These are phyloP conservation scores for Lactarius akahatsu DNA, from an alignment of 768 basidiomycete species.

Conservation along the genomic window DNA sequence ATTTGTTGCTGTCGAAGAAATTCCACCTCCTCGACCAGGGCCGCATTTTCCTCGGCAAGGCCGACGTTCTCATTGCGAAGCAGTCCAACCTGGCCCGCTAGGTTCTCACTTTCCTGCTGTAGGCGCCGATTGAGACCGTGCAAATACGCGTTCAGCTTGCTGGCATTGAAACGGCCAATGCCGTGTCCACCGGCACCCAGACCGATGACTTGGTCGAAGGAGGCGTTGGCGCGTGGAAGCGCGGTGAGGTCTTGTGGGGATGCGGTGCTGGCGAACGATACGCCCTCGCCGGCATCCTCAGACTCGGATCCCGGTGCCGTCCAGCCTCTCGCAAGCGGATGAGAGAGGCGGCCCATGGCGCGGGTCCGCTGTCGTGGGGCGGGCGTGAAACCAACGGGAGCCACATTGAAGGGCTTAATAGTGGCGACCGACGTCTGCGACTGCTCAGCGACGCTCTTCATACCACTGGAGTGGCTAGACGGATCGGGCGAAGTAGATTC, in stretches of 20 bases:
- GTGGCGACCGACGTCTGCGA: constrained; percentile 35
- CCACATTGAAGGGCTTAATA: constrained; percentile 43
- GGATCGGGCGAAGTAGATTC: constrained; percentile 24
- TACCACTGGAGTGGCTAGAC: constrained; percentile 35
- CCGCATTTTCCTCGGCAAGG: constrained; percentile 27
- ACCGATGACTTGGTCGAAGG: constrained; percentile 82
- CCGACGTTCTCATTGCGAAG: constrained; percentile 46
- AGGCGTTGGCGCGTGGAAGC: constrained; percentile 77
- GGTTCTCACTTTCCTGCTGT: constrained; percentile 79
- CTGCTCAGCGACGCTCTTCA: constrained; percentile 37
- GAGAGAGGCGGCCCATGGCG: constrained; percentile 48
- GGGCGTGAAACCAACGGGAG: constrained; percentile 66
- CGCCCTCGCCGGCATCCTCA: constrained; percentile 49
- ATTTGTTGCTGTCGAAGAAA: constrained; percentile 24
- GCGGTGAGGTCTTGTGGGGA: constrained; percentile 88
- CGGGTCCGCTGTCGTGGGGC: constrained; percentile 48
- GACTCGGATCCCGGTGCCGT: constrained; percentile 31
- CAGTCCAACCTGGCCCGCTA: constrained; percentile 54
- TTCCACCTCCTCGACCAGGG: constrained; percentile 26
- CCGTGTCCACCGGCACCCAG: constrained; percentile 65
- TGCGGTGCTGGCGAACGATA: constrained; percentile 76
- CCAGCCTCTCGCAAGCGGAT: constrained; percentile 62
- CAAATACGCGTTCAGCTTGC: constrained; percentile 82
- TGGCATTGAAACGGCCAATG: constrained; percentile 78
- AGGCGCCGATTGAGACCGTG: constrained; percentile 81